These are phyloP conservation scores for Eucalyptus curtisii DNA, from an alignment of 345 rosid genomes.

Conservation along the genomic window DNA sequence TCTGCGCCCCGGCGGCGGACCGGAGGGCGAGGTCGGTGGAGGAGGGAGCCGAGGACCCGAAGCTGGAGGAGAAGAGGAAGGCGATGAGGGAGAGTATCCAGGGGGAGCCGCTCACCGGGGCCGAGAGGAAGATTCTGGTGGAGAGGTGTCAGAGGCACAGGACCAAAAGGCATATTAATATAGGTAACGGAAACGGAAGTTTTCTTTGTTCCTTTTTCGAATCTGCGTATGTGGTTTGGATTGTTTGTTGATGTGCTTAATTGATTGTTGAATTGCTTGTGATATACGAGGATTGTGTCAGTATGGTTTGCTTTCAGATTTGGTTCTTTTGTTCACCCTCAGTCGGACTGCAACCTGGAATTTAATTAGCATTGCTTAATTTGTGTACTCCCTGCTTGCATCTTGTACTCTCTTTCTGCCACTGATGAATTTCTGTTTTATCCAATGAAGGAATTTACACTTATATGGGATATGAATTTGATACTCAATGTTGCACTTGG, in stretches of 20 bases:
- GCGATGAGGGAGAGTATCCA: constrained; percentile 44
- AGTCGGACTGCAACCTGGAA: not conserved
- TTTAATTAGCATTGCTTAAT: not conserved
- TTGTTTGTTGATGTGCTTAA: not conserved
- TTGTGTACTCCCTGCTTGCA: not conserved
- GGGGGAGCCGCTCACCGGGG: constrained; percentile 47
- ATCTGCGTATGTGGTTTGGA: not conserved
- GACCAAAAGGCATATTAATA: constrained; percentile 65
- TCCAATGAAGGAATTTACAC: not conserved
- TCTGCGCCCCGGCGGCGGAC: constrained; percentile 72
- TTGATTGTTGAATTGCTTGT: not conserved
- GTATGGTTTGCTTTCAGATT: too few species aligned
- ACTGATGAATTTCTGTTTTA: not conserved
- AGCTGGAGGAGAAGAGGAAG: constrained; percentile 71
- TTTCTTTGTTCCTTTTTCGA: too few species aligned
- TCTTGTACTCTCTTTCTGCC: not conserved
- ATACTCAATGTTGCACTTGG: not conserved
- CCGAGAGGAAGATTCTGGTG: constrained; percentile 76
- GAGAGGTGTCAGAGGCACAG: constrained; percentile 53
- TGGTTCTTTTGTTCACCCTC: not conserved
- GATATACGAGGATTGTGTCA: not conserved
- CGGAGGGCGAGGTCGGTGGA: constrained; percentile 52
- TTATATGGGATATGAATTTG: not conserved
- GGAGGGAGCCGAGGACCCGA: constrained; percentile 29
- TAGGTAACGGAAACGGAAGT: constrained; percentile 22